Base-by-base conservation (phyloP, 805 yeast species). In the Starmerella bacillaris region DNA sequence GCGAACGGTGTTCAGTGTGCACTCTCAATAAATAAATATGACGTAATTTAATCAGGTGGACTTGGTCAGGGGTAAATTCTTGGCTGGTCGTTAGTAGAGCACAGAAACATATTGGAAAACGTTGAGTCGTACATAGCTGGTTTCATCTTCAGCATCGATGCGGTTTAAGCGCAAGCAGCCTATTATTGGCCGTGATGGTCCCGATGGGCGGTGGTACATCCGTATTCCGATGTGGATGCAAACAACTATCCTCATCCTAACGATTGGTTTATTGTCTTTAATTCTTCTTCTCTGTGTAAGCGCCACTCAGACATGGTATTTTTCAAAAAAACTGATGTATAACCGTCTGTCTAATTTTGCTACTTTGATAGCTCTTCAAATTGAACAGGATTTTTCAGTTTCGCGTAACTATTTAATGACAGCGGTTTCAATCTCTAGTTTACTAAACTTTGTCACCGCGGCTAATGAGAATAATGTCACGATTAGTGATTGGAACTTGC, bases 211-310 rank as follows among this genome's bases (percentile, higher is more conserved):
- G n/a, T 42, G 46, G 46, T 42, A 30, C 29, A 18, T 44, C 16
- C 33, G 48, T 2, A 24, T 43, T 3, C 48, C 48, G 11, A 22
- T 44, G 18, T 44, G 48, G 48, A 31, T 35, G 4, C 48, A 44
- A 27, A 18, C 39, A 5, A 44, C 48, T 15, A 34, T 44, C 14
- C 31, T 44, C 18, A 45, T 43, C 24, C 26, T 41, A 21, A 17
- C 30, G 12, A 40, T 43, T 8, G 47, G 42, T 14, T 33, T 43
- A 17, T 16, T 44, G 2, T 42, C 47, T 3, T 19, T 43, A 12
- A 30, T 44, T 7, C 19, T 44, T 4, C 33, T 44, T 14, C 27
- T 41, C 28, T 20, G 37, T 6, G 27, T 43, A 4, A 27, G 36
- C 14, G 47, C 42, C 6, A 21, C 37, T 4, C 35, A 44, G 26